A percentile compares a stretch with the other conserved stretches of the same genome.
These are phyloP conservation scores for Naganishia liquefaciens DNA, from an alignment of 1,284 basidiomycete species.

Conservation along the genomic window DNA sequence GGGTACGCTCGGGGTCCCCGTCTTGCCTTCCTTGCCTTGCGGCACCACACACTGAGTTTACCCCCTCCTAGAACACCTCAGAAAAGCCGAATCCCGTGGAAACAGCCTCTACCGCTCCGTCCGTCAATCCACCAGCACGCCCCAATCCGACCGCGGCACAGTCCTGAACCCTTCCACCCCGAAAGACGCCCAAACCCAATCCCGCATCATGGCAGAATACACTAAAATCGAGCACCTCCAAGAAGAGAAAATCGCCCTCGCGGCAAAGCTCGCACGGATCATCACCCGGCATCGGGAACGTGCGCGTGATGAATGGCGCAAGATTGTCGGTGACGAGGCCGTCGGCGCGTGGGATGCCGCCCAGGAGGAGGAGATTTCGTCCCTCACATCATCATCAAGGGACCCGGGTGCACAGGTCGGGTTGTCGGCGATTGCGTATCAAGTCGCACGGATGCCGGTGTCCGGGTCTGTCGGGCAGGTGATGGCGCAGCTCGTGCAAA, in stretches of 20 bases:
- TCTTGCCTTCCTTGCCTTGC: neutral
- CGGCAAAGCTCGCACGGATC: conserved; percentile 50
- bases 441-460: conserved; percentile 1
- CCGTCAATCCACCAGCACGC: conserved; percentile 5
- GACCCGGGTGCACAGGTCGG: neutral
- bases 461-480: neutral
- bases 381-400: too few relatives aligned
- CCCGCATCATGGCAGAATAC: conserved; percentile 52
- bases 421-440: conserved; percentile 10
- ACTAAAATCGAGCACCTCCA: conserved; percentile 48
- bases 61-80: conserved; percentile 4
- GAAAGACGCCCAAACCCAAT: conserved; percentile 48
- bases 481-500: conserved; percentile 8
- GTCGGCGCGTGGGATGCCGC: conserved; percentile 40
- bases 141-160: neutral
- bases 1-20: conserved; percentile 39
- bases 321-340: conserved; percentile 50
- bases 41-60: neutral
- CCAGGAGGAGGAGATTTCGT: conserved; percentile 9
- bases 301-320: conserved; percentile 48
- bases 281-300: conserved; percentile 47
- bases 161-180: conserved; percentile 28
- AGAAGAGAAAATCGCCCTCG: conserved; percentile 50
- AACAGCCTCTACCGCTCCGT: conserved; percentile 6
- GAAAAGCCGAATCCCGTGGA: conserved; percentile 7